Evolutionary conservation across 169 alveolate genomes (phyloP).

Genomic region (Cryptosporidium canis): DNA sequence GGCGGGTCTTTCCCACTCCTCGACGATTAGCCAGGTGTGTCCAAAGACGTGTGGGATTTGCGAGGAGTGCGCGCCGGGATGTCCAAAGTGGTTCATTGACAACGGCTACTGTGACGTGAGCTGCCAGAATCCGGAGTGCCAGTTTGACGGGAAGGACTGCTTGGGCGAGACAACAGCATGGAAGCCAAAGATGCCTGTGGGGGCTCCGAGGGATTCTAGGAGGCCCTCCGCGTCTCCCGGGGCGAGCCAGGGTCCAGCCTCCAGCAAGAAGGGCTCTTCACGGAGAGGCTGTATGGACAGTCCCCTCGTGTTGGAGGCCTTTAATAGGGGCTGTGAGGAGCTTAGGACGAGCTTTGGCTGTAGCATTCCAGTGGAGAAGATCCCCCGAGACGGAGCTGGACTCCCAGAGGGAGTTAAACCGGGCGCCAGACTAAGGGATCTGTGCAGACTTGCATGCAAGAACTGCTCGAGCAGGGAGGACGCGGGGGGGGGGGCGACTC

Average conservation of each 20-base stretch:
- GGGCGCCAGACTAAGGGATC: neutral
- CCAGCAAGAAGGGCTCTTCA: neutral
- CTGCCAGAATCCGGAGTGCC: conserved; percentile 77
- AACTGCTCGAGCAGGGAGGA: conserved; percentile 4
- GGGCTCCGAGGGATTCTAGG: neutral
- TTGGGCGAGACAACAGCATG: neutral
- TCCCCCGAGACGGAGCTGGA: neutral
- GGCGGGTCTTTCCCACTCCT: conserved; percentile 72
- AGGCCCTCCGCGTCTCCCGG: neutral
- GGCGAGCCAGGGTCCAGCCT: neutral
- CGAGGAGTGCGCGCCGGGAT: conserved; percentile 77
- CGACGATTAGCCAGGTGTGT: conserved; percentile 77
- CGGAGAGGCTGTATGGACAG: neutral
- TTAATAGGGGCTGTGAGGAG: conserved; percentile 20
- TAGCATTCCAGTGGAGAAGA: neutral
- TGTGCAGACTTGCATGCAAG: conserved; percentile 20
- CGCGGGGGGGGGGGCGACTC: neutral
- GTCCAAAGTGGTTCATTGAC: conserved; percentile 78
- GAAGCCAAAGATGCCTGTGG: neutral
- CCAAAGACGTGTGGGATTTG: conserved; percentile 79
- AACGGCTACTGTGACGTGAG: conserved; percentile 75
- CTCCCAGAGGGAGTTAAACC: neutral
- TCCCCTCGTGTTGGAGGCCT: neutral
- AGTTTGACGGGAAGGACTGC: conserved; percentile 79
- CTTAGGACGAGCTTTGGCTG: conserved; percentile 11